Conservation (phyloP, 768 basidiomycete species). For the Mycena metata region DNA sequence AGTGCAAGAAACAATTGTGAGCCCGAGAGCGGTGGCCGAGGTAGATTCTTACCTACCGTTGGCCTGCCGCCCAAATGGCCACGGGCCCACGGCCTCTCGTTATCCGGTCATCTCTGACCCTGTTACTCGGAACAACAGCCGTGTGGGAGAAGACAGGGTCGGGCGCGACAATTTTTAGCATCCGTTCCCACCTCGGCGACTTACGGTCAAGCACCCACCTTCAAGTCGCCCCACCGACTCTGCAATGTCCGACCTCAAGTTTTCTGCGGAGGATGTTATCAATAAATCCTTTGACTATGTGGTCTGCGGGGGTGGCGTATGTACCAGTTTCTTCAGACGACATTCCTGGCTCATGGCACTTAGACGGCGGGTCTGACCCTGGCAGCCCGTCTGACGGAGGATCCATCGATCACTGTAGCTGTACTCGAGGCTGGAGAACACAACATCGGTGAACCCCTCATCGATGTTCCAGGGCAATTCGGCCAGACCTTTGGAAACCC, state of each 20-base stretch:
- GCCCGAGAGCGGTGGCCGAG: too few relatives aligned
- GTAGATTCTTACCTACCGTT: too few relatives aligned
- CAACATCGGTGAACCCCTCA: slow-evolving; percentile 50
- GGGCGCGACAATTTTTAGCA: too few relatives aligned
- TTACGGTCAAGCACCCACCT: not conserved
- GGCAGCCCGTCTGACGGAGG: slow-evolving; percentile 57
- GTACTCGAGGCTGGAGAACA: slow-evolving; percentile 55
- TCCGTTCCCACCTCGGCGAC: too few relatives aligned
- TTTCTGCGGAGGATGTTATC: slow-evolving; percentile 1
- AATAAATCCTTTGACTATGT: slow-evolving; percentile 48
- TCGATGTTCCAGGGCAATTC: slow-evolving; percentile 51
- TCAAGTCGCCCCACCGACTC: not conserved
- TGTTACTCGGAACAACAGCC: too few relatives aligned
- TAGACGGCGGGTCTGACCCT: slow-evolving; percentile 57
- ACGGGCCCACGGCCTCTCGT: too few relatives aligned
- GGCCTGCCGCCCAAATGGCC: too few relatives aligned
- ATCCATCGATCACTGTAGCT: slow-evolving; percentile 52
- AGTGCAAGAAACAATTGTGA: too few relatives aligned
- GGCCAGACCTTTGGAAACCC: slow-evolving; percentile 46
- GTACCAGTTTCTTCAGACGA: not conserved
- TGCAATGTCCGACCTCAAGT: slow-evolving; percentile 19
- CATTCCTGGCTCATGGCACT: not conserved
- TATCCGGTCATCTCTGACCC: too few relatives aligned
- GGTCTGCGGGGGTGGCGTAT: slow-evolving; percentile 46
- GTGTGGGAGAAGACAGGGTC: too few relatives aligned